These are phyloP conservation scores for Saraca asoca DNA, from an alignment of 331 rosid species.

Conservation along the genomic window DNA sequence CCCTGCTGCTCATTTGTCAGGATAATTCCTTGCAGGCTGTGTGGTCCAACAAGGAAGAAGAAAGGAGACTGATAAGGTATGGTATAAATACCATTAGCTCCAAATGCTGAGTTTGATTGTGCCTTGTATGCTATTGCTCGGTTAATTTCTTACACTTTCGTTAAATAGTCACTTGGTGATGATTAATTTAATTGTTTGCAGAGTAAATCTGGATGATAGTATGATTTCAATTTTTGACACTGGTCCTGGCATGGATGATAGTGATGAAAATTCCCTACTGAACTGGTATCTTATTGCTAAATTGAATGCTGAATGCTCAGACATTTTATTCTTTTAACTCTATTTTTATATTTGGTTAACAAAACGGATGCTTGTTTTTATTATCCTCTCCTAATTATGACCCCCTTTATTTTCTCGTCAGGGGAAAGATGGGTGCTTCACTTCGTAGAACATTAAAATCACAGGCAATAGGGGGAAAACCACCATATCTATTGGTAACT, in stretches of 20 bases:
- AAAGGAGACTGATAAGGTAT: constrained; percentile 48
- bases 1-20: constrained; percentile 38
- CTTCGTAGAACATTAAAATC: constrained; percentile 47
- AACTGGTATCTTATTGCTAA: constrained; percentile 60
- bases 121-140: background rate
- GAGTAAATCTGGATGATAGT: constrained; percentile 39
- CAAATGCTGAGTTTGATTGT: background rate
- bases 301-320: background rate
- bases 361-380: no score
- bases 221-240: constrained; percentile 59
- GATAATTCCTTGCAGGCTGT: constrained; percentile 78
- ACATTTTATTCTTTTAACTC: background rate
- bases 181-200: constrained; percentile 41
- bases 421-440: constrained; percentile 77
- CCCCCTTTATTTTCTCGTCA: constrained; percentile 24
- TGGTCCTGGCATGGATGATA: constrained; percentile 75
- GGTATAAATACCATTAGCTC: background rate
- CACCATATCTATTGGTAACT: constrained; percentile 60
- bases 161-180: background rate
- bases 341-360: no score
- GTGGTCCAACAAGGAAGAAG: constrained; percentile 44
- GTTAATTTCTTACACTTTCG: background rate
- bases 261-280: constrained; percentile 51
- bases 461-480: constrained; percentile 55
- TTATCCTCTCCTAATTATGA: constrained; percentile 10